A percentile compares a stretch with the other conserved stretches of the same genome.
These are phyloP conservation scores for Crithidia bombi DNA, from an alignment of 208 protist genomes.

Conservation along the genomic window DNA sequence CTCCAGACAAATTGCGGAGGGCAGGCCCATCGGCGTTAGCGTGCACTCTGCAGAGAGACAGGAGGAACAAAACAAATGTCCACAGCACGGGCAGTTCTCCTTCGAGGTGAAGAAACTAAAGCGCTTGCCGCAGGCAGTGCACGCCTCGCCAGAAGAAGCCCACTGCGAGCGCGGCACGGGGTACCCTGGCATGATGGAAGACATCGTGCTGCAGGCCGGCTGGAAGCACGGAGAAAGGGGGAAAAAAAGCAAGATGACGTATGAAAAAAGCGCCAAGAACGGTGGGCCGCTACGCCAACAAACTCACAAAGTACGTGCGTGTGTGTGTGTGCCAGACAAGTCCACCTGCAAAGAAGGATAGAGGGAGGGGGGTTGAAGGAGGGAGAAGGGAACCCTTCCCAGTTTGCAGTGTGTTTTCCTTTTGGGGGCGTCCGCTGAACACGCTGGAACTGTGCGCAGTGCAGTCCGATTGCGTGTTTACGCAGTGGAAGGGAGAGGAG, in stretches of 20 bases:
- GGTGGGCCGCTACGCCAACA: too few relatives aligned
- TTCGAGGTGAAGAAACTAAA: conserved; percentile 61
- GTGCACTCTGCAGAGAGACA: conserved; percentile 58
- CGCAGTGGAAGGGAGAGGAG: too few relatives aligned
- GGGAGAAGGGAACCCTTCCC: too few relatives aligned
- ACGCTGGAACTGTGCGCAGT: too few relatives aligned
- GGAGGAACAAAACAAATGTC: conserved; percentile 61
- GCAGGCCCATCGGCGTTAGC: conserved; percentile 30
- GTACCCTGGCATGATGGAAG: conserved; percentile 36
- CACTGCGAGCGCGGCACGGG: conserved; percentile 44
- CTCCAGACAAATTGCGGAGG: conserved; percentile 52
- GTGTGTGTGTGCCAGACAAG: too few relatives aligned
- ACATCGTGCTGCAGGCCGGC: conserved; percentile 5
- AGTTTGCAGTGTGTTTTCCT: too few relatives aligned
- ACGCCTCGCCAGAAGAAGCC: conserved; percentile 43
- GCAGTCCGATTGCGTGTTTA: too few relatives aligned
- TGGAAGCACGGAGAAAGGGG: neutral
- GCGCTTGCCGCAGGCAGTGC: conserved; percentile 56
- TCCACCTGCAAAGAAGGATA: too few relatives aligned
- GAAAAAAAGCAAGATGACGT: neutral
- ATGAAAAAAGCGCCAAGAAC: neutral
- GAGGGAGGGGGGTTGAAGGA: too few relatives aligned
- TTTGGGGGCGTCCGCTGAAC: too few relatives aligned
- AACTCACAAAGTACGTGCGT: too few relatives aligned
- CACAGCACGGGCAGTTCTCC: conserved; percentile 69